Percentiles rank a stretch among this genome's conserved stretches.
Evolutionary conservation across 2,329 filamentous ascomycete species (phyloP).

Genomic region (Cryphonectria nitschkei): DNA sequence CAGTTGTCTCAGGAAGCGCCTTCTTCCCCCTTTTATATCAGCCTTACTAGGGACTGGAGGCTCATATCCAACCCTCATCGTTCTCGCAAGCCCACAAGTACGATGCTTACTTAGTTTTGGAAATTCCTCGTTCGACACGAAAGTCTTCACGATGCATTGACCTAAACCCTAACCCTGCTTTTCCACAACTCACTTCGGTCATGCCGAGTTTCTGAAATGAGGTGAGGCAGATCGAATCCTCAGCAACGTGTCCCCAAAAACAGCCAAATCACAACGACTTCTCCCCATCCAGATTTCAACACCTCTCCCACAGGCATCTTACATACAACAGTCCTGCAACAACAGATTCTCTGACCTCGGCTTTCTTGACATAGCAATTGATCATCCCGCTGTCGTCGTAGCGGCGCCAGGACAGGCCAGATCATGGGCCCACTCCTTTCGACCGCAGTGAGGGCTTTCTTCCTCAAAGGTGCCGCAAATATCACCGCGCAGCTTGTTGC

Average conservation of each 20-base stretch:
- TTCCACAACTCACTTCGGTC: not conserved
- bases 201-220: slow-evolving; percentile 5
- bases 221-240: not conserved
- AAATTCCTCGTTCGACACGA: too few species aligned
- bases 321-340: not conserved
- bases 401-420: slow-evolving; percentile 6
- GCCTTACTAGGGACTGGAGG: not conserved
- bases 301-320: not conserved
- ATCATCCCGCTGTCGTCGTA: not conserved
- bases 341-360: not conserved
- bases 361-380: not conserved
- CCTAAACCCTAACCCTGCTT: slow-evolving; percentile 4
- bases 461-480: slow-evolving; percentile 31
- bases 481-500: slow-evolving; percentile 30
- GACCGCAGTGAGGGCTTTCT: slow-evolving; percentile 29
- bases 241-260: slow-evolving; percentile 14
- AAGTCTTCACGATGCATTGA: not conserved
- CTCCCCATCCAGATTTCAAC: not conserved
- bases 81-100: not conserved
- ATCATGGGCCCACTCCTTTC: slow-evolving; percentile 26
- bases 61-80: not conserved
- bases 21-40: not conserved
- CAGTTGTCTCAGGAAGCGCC: not conserved
- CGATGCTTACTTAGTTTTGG: not conserved
- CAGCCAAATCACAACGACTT: slow-evolving; percentile 2